A percentile compares a stretch with the other conserved stretches of the same genome.
Evolutionary conservation across 257 asterid species (phyloP).

Genomic region (Capsicum pubescens): DNA sequence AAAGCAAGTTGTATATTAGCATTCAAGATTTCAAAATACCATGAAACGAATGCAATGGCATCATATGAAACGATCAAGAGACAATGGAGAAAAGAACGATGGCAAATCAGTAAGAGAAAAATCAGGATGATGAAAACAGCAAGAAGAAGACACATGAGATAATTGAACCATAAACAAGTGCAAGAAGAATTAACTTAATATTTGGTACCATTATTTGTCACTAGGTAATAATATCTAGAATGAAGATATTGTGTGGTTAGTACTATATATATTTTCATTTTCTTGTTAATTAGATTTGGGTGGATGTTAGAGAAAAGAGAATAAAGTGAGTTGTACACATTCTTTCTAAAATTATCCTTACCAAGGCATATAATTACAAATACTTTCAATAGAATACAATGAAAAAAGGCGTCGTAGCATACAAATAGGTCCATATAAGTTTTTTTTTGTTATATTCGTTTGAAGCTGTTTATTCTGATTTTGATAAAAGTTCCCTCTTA

Average conservation of each 20-base stretch:
- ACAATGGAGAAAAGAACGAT: constrained; percentile 33
- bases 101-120: constrained; percentile 36
- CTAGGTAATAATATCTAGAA: neutral
- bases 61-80: constrained; percentile 32
- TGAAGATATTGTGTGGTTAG: neutral
- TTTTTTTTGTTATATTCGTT: neutral
- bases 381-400: neutral
- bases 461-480: neutral
- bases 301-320: constrained; percentile 17
- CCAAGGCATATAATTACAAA: neutral
- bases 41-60: neutral
- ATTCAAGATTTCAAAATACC: constrained; percentile 31
- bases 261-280: neutral
- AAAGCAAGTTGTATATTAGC: constrained; percentile 41
- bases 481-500: neutral
- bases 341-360: constrained; percentile 14
- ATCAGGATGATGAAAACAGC: constrained; percentile 29
- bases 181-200: constrained; percentile 41
- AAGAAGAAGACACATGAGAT: constrained; percentile 38
- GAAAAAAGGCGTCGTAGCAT: constrained; percentile 3
- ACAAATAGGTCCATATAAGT: neutral
- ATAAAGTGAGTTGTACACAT: constrained; percentile 45
- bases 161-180: constrained; percentile 46
- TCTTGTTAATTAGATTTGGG: neutral
- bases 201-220: constrained; percentile 37